Base-by-base conservation (phyloP, 441 rosid species). In the Gossypium davidsonii region DNA sequence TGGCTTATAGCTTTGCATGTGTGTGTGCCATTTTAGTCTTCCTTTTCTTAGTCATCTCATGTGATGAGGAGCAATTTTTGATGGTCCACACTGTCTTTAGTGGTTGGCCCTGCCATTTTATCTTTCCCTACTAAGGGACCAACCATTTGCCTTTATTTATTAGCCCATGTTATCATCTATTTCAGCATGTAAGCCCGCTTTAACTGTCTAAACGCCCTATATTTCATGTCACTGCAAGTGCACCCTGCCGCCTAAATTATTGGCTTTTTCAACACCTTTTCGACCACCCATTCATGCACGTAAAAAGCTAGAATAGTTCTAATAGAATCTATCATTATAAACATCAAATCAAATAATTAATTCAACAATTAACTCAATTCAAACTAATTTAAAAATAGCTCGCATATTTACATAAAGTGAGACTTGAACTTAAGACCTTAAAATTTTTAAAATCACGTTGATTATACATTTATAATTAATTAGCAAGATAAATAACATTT, bases 1-100 rank as follows among this genome's bases (percentile, higher is more conserved):
- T 53, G 48, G 18, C 49, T 69, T 18, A 10, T 34, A 34, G 39
- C 9, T 63, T 17, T 12, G 56, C 39, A 51, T 51, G 55, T 51
- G 8, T 7, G 0, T 46, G 37, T 6, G 3, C 21, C 23, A n/a
- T 14, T 9, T 67, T 7, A 67, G 71, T 67, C 72, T 66, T 62
- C 65, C 56, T 34, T 70, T 82, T 78, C 37, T 15, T 42, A 49
- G 72, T 74, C 83, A 74, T 76, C 70, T 76, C 79, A 74, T 39
- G 78, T 66, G 76, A 73, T 71, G 62, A 61, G 66, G 49, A 71
- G 11, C 53, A 39, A 34, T 39, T 21, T 67, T n/a, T 28, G 15
- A 51, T 67, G 72, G 60, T 28, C 59, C 72, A 26, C 72, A 26
- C 59, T 17, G 23, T 67, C 44, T 51, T 51, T 51, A 51, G 59